Evolutionary conservation across 345 rosid genomes (phyloP).

Genomic region (Eucalyptus paniculata): DNA sequence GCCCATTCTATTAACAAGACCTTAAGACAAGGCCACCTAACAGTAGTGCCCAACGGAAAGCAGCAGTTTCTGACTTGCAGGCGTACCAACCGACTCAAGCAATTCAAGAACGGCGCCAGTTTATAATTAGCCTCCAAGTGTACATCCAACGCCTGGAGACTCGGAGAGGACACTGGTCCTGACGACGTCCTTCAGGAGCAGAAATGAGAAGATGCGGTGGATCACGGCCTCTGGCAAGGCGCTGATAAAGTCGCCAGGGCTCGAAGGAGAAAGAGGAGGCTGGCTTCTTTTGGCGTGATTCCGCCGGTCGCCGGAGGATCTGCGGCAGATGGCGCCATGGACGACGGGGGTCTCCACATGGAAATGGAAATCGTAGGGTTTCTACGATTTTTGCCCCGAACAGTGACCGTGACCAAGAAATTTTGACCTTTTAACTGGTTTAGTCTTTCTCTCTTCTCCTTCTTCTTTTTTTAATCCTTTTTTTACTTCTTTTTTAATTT

Average conservation of each 20-base stretch:
- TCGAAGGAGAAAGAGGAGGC: background rate
- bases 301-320: background rate
- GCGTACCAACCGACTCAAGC: background rate
- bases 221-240: background rate
- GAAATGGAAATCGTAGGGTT: background rate
- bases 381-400: background rate
- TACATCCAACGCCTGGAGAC: background rate
- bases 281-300: accelerated
- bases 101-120: background rate
- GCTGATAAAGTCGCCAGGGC: background rate
- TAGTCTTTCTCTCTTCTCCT: background rate
- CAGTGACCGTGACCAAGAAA: background rate
- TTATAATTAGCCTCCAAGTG: background rate
- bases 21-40: background rate
- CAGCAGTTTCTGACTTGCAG: background rate
- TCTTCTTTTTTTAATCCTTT: no score
- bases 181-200: background rate
- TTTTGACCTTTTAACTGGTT: background rate
- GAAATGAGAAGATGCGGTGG: background rate
- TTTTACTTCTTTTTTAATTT: background rate
- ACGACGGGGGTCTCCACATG: background rate
- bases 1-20: background rate
- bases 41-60: background rate
- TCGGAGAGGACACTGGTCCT: background rate
- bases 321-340: background rate